These are phyloP conservation scores for Infundibulicybe gibba DNA, from an alignment of 768 basidiomycete species.

Conservation along the genomic window DNA sequence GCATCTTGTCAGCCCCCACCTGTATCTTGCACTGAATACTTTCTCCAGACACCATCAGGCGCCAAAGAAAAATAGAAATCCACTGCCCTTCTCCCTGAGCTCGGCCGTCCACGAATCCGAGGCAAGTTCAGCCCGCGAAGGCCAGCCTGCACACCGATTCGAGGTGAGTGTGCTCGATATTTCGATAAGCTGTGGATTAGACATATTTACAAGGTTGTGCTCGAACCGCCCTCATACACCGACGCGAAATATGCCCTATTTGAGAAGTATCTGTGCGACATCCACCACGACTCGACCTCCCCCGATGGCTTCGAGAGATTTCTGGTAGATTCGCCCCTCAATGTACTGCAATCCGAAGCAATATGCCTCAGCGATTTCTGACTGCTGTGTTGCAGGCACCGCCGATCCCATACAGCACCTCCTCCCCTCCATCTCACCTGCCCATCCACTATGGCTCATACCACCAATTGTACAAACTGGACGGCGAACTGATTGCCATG, in stretches of 20 bases:
- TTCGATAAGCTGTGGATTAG: no score
- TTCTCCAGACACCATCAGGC: no score
- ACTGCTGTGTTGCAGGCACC: slow-evolving; percentile 36
- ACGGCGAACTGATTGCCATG: slow-evolving; percentile 80
- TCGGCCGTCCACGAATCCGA: no score
- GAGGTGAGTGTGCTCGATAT: no score
- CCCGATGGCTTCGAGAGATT: slow-evolving; percentile 55
- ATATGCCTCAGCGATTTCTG: neutral
- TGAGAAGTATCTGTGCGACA: slow-evolving; percentile 68
- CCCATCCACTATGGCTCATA: slow-evolving; percentile 87
- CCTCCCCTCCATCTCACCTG: slow-evolving; percentile 47
- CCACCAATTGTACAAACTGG: slow-evolving; percentile 84
- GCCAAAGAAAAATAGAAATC: no score
- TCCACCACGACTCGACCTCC: slow-evolving; percentile 60
- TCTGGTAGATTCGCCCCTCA: slow-evolving; percentile 74
- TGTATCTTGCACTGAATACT: no score
- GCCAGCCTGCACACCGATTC: no score
- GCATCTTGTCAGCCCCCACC: no score
- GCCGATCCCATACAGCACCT: slow-evolving; percentile 52
- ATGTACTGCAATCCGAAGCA: slow-evolving; percentile 29
- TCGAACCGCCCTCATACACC: slow-evolving; percentile 76
- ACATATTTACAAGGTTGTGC: slow-evolving; percentile 45
- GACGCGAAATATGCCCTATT: slow-evolving; percentile 81
- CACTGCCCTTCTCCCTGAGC: no score
- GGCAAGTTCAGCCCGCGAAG: no score